Evolutionary conservation across 2,329 filamentous ascomycete genomes (phyloP), one percentile per base, ranked within the genome.

Genomic region (Colletotrichum simmondsii): DNA sequence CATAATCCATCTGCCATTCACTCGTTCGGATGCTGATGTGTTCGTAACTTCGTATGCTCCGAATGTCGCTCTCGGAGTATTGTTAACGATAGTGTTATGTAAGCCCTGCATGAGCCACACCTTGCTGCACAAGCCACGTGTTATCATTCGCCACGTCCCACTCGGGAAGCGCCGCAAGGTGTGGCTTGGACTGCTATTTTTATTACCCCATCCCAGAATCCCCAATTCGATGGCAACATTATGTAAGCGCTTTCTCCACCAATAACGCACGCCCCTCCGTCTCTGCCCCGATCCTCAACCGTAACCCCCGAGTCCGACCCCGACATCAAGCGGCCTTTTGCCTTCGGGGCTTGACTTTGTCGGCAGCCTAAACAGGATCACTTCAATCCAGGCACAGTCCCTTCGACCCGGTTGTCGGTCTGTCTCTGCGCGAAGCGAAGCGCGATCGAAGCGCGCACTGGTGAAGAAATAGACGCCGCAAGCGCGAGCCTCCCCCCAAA

Each of bases 131-230:
- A 14, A 22, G 22, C 62, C 28, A 49, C 24, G 16, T 5, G 12
- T 30, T 6, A 8, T 10, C 7, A 32, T n/a, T 67, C 42, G 65
- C 65, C 57, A 56, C 49, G 49, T 35, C 19, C 30, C 22, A 64
- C 14, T n/a, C 30, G 11, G 16, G 26, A 58, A 30, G 14, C 16
- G 32, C 32, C 32, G 32, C 32, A 35, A 35, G 32, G 32, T 35
- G 46, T 68, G 57, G 65, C 58, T 63, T 56, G 49, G n/a, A 49
- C 24, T 32, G 19, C 59, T 65, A 65, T 65, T 65, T 37, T 60
- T 71, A 37, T 49, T 49, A 0, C 10, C 42, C 42, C 42, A 49
- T 49, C 42, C 35, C 57, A 42, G 37, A 42, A 42, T 58, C 35
- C 59, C 59, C 28, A 46, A 28, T 57, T 53, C 6, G 52, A 53